Evolutionary conservation across 2,329 filamentous ascomycete species (phyloP).

Genomic region (Pseudopyricularia cyperi): DNA sequence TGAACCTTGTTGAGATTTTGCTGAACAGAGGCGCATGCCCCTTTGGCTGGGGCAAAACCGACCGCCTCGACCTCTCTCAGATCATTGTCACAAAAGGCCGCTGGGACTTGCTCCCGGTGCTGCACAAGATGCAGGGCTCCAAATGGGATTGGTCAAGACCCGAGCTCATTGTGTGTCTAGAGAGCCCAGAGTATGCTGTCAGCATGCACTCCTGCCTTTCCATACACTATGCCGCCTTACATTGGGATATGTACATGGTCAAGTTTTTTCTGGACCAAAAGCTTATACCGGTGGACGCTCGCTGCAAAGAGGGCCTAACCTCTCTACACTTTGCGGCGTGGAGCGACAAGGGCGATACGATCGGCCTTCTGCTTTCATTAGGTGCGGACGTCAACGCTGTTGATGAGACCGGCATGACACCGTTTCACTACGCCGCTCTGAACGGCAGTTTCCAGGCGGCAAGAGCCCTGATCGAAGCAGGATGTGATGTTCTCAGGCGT

Average conservation of each 20-base stretch:
- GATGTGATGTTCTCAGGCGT: background rate
- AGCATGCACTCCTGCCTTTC: background rate
- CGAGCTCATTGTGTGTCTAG: background rate
- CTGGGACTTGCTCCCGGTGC: too few relatives aligned
- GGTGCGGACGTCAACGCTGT: constrained; percentile 1
- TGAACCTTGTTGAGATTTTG: too few relatives aligned
- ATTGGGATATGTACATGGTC: background rate
- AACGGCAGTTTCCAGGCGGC: background rate
- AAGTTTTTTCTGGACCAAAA: background rate
- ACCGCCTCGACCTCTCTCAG: too few relatives aligned
- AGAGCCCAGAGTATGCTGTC: background rate
- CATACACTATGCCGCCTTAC: background rate
- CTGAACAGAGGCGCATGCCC: too few relatives aligned
- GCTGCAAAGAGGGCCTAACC: background rate
- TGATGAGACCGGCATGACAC: background rate
- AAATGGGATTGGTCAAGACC: background rate
- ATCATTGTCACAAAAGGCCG: too few relatives aligned
- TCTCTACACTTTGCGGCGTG: background rate
- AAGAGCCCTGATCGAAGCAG: background rate
- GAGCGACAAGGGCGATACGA: background rate
- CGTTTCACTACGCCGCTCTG: background rate
- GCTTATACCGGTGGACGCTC: background rate
- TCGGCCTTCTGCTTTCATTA: constrained; percentile 5
- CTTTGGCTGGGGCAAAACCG: too few relatives aligned
- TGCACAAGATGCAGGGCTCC: background rate